phyloP scores from a whole-genome alignment of 1,284 basidiomycete genomes.

The Irpex rosettiformis region DNA sequence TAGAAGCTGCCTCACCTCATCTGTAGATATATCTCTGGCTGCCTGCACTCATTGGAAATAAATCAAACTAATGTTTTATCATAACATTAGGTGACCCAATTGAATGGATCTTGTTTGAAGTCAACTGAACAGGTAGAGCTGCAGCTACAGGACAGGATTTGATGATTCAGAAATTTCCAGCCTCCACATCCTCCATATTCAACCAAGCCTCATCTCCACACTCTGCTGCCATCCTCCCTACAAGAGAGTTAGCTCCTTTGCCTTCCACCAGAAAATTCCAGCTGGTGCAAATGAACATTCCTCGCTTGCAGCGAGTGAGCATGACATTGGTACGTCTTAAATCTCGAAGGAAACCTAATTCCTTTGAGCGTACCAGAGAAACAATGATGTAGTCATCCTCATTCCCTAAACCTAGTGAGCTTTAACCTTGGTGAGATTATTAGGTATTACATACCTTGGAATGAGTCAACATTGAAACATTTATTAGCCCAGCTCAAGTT shows the following conservation, averaged over 20 bases:
- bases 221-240: constrained; percentile 42
- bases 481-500: constrained; percentile 37
- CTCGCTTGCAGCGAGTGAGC: constrained; percentile 61
- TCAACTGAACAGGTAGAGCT: constrained; percentile 8
- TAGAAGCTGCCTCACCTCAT: constrained; percentile 13
- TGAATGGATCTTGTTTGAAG: constrained; percentile 7
- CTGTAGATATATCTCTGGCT: constrained; percentile 11
- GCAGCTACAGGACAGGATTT: background rate
- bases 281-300: constrained; percentile 64
- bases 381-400: constrained; percentile 56
- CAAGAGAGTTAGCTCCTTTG: constrained; percentile 40
- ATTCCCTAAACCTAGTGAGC: constrained; percentile 28
- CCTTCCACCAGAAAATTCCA: constrained; percentile 46
- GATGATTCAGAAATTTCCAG: constrained; percentile 27
- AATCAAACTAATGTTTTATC: constrained; percentile 1
- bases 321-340: constrained; percentile 63
- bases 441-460: constrained; percentile 30
- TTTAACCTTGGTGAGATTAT: constrained; percentile 14
- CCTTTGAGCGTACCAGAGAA: constrained; percentile 48
- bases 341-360: constrained; percentile 46
- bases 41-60: background rate
- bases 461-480: constrained; percentile 53
- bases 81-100: constrained; percentile 6
- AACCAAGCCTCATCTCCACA: constrained; percentile 40
- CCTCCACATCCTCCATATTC: constrained; percentile 35